Conservation (phyloP, 805 yeast genomes). For the Ogataea glucozyma region DNA sequence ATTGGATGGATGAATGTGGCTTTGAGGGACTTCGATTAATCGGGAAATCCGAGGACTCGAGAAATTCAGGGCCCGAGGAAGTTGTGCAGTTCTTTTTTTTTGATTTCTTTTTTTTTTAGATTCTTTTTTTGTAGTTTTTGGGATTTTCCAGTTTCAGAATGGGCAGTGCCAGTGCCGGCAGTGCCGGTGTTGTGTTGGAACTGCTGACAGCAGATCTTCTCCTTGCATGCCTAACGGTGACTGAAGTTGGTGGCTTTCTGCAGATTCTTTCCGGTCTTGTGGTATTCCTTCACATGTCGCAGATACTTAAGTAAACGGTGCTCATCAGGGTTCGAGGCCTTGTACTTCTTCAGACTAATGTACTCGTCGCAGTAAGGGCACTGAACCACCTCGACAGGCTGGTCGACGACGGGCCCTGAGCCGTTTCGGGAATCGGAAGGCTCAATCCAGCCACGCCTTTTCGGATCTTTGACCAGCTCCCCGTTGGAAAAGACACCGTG, state of each 20-base stretch:
- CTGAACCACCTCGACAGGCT: constrained; percentile 28
- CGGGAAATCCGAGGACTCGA: too few relatives aligned
- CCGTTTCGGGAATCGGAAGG: constrained; percentile 8
- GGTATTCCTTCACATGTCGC: constrained; percentile 33
- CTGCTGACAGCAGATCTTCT: background rate
- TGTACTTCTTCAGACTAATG: constrained; percentile 25
- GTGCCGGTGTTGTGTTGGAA: background rate
- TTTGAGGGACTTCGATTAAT: background rate
- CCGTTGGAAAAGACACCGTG: constrained; percentile 37
- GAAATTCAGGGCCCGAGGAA: too few relatives aligned
- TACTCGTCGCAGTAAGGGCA: constrained; percentile 30
- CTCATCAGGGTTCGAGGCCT: constrained; percentile 18
- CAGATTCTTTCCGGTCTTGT: constrained; percentile 30
- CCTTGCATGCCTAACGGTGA: background rate
- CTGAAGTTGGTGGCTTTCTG: constrained; percentile 12
- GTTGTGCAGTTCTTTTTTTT: background rate
- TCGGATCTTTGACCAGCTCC: constrained; percentile 28
- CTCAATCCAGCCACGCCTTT: constrained; percentile 24
- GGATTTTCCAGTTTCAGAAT: background rate
- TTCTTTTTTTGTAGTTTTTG: background rate
- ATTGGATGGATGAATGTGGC: constrained; percentile 1
- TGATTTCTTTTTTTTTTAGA: background rate
- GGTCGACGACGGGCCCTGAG: background rate
- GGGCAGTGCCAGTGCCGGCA: too few relatives aligned
- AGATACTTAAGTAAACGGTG: constrained; percentile 31